Conservation (phyloP, 1,284 basidiomycete species). For the Sanghuangporus sanghuang region DNA sequence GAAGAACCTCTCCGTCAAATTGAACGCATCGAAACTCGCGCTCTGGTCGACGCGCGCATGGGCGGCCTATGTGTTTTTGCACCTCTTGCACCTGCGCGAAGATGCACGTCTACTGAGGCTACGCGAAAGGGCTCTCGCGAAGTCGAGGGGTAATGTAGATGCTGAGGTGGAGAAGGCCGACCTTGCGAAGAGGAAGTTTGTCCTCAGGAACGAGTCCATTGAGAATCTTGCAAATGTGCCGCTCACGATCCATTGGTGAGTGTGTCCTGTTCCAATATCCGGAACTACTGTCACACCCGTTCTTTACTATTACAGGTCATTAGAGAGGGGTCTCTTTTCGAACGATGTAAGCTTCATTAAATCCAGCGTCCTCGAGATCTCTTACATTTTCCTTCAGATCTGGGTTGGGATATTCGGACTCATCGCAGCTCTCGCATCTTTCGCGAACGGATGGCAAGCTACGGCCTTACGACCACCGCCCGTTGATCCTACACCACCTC, state of each 20-base stretch:
- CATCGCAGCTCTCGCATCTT: conserved; percentile 57
- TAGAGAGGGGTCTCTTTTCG: conserved; percentile 58
- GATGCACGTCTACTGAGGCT: conserved; percentile 54
- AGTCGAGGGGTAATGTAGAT: conserved; percentile 43
- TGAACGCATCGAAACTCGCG: conserved; percentile 45
- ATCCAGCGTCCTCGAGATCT: not conserved
- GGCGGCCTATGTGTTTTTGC: conserved; percentile 70
- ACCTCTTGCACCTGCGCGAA: conserved; percentile 65
- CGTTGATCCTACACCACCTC: not conserved
- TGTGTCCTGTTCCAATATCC: not conserved
- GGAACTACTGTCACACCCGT: not conserved
- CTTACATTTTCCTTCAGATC: conserved; percentile 33
- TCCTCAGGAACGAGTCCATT: conserved; percentile 68
- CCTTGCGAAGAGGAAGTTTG: conserved; percentile 55
- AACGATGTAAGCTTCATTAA: conserved; percentile 45
- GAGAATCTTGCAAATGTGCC: conserved; percentile 77
- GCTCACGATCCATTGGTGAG: conserved; percentile 78
- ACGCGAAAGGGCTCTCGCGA: conserved; percentile 49
- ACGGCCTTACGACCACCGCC: conserved; percentile 45
- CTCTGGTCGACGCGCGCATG: conserved; percentile 75
- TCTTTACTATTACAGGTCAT: conserved; percentile 46
- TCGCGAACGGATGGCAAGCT: conserved; percentile 71
- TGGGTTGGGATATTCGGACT: conserved; percentile 62
- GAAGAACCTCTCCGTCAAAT: conserved; percentile 28
- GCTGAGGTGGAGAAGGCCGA: conserved; percentile 50